Percentiles rank a stretch among this genome's conserved stretches.
Conservation (phyloP, 164 flowering plant species). For the Buxus sempervirens region DNA sequence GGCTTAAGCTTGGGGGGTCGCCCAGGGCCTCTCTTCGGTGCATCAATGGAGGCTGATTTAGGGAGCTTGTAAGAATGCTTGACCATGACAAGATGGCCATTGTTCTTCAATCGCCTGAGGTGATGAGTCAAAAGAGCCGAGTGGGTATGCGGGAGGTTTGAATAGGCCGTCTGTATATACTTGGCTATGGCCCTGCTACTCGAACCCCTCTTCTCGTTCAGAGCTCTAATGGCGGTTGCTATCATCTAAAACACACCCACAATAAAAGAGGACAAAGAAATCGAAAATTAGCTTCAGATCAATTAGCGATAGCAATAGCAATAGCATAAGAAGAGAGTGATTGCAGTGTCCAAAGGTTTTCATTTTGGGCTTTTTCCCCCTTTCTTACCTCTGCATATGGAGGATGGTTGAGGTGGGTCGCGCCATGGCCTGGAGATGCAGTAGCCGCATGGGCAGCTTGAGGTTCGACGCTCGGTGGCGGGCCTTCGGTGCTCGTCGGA, state of each 20-base stretch:
- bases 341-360: not conserved
- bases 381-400: conserved; percentile 36
- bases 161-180: conserved; percentile 42
- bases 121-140: conserved; percentile 50
- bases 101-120: conserved; percentile 45
- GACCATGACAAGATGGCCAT: conserved; percentile 44
- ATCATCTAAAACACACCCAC: conserved; percentile 51
- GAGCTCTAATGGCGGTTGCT: conserved; percentile 39
- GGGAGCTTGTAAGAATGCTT: conserved; percentile 66
- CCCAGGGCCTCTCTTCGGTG: conserved; percentile 40
- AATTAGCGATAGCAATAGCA: too few relatives aligned
- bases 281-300: conserved; percentile 8
- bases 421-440: conserved; percentile 11
- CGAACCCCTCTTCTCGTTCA: conserved; percentile 59
- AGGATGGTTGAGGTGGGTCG: conserved; percentile 23
- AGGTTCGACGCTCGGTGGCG: not conserved
- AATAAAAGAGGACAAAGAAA: not conserved
- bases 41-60: conserved; percentile 22
- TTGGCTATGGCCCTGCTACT: conserved; percentile 57
- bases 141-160: conserved; percentile 49
- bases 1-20: conserved; percentile 34
- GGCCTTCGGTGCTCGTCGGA: not conserved
- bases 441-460: conserved; percentile 17
- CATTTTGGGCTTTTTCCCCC: too few relatives aligned
- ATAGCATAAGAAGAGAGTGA: not conserved